Conservation (phyloP, 306 rosid genomes). For the Gastrolobium bilobum region DNA sequence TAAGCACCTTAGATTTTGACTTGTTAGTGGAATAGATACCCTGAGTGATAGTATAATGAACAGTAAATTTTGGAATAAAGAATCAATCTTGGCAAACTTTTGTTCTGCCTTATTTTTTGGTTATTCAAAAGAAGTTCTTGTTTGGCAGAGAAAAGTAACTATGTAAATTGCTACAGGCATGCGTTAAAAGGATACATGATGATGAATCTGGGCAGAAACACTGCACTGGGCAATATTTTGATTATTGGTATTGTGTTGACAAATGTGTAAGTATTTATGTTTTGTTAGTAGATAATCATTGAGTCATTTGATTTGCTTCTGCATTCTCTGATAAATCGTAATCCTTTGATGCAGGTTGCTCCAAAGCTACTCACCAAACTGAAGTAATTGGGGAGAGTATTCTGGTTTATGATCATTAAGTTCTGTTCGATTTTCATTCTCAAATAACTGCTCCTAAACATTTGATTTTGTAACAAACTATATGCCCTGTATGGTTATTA, state of each 20-base stretch:
- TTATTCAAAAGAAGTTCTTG: neutral
- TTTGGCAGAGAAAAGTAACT: slow-evolving; percentile 32
- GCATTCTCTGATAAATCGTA: slow-evolving; percentile 21
- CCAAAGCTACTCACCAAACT: slow-evolving; percentile 73
- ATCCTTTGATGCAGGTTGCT: slow-evolving; percentile 79
- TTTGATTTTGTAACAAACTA: slow-evolving; percentile 51
- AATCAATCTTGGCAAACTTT: neutral
- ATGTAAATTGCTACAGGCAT: slow-evolving; percentile 65
- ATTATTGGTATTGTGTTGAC: slow-evolving; percentile 94
- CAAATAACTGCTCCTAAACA: slow-evolving; percentile 41
- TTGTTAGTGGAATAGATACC: slow-evolving; percentile 2
- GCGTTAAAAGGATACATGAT: slow-evolving; percentile 82
- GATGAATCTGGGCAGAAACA: slow-evolving; percentile 93
- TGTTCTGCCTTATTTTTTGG: too few species aligned
- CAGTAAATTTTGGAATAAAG: neutral
- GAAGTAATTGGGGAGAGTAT: slow-evolving; percentile 59
- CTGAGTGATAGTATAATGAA: slow-evolving; percentile 31
- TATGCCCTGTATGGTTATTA: slow-evolving; percentile 44
- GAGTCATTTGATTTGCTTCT: slow-evolving; percentile 16
- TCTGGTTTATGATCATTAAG: slow-evolving; percentile 36
- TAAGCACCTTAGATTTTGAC: slow-evolving; percentile 11
- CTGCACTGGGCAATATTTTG: slow-evolving; percentile 98
- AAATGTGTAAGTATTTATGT: slow-evolving; percentile 80
- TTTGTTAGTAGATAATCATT: neutral
- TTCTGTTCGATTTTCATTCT: slow-evolving; percentile 45